Evolutionary conservation across 1,284 basidiomycete genomes (phyloP).

Genomic region (Exobasidium rhododendri): DNA sequence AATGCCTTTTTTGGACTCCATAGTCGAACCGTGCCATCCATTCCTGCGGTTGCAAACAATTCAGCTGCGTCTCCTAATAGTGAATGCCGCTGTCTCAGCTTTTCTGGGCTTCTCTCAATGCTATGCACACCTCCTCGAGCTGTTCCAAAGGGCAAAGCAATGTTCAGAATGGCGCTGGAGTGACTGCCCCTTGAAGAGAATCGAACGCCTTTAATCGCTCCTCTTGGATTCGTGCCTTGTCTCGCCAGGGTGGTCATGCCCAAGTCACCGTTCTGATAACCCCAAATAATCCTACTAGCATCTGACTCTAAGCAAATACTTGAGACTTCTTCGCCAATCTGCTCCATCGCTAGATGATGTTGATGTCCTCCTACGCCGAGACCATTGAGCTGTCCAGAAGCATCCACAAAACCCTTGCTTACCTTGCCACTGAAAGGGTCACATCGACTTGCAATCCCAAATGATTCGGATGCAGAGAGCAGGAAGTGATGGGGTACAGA

Average conservation of each 20-base stretch:
- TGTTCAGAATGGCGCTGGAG: conserved; percentile 31
- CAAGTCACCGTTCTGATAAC: conserved; percentile 69
- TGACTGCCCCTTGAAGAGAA: conserved; percentile 37
- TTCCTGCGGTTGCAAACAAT: conserved; percentile 46
- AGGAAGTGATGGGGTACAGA: conserved; percentile 63
- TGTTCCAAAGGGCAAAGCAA: conserved; percentile 38
- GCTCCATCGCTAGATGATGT: conserved; percentile 66
- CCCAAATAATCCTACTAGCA: conserved; percentile 72
- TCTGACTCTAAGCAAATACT: conserved; percentile 63
- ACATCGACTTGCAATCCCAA: conserved; percentile 71
- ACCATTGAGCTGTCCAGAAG: conserved; percentile 63
- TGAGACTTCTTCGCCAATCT: conserved; percentile 65
- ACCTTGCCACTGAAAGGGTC: conserved; percentile 65
- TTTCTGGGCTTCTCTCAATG: conserved; percentile 37
- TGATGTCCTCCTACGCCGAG: conserved; percentile 67
- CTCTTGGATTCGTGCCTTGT: conserved; percentile 47
- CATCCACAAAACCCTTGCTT: conserved; percentile 70
- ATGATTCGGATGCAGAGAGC: conserved; percentile 61
- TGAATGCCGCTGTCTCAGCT: conserved; percentile 37
- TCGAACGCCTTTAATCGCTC: conserved; percentile 30
- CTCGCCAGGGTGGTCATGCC: conserved; percentile 60
- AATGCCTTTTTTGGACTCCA: conserved; percentile 36
- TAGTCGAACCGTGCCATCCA: conserved; percentile 46
- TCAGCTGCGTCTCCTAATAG: conserved; percentile 37
- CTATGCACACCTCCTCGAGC: conserved; percentile 42